Evolutionary conservation across 768 basidiomycete species (phyloP).

Genomic region (Calocybe cyanea): DNA sequence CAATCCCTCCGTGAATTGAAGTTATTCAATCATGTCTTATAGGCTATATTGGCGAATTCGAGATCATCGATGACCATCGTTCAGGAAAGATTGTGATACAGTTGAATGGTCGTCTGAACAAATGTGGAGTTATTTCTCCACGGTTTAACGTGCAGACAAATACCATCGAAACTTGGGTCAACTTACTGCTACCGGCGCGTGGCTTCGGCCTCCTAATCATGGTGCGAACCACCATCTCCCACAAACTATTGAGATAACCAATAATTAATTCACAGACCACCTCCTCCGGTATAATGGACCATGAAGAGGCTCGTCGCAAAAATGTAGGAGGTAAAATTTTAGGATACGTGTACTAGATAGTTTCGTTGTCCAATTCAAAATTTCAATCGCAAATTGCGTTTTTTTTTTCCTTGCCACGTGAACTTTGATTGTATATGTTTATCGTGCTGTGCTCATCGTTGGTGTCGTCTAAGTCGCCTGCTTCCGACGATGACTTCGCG

Average conservation of each 20-base stretch:
- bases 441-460: constrained; percentile 1
- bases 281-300: constrained; percentile 96
- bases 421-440: too few species aligned
- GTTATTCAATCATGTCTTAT: constrained; percentile 11
- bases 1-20: too few species aligned
- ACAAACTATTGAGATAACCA: neutral
- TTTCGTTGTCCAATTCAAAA: neutral
- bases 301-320: constrained; percentile 98
- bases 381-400: neutral
- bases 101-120: constrained; percentile 97
- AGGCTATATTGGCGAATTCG: constrained; percentile 99
- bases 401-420: too few species aligned
- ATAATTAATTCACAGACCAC: constrained; percentile 61
- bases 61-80: constrained; percentile 98
- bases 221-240: constrained; percentile 38
- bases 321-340: constrained; percentile 95
- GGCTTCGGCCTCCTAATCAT: constrained; percentile 96
- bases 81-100: constrained; percentile 98
- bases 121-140: constrained; percentile 99
- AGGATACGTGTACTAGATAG: constrained; percentile 81
- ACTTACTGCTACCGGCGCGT: constrained; percentile 92
- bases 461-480: neutral
- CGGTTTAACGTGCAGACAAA: constrained; percentile 94
- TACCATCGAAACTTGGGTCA: constrained; percentile 96
- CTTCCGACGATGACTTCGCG: constrained; percentile 18